Percentiles rank a stretch among this genome's conserved stretches.
phyloP scores from a whole-genome alignment of 495 filamentous ascomycete genomes.

The Neurospora sp. region DNA sequence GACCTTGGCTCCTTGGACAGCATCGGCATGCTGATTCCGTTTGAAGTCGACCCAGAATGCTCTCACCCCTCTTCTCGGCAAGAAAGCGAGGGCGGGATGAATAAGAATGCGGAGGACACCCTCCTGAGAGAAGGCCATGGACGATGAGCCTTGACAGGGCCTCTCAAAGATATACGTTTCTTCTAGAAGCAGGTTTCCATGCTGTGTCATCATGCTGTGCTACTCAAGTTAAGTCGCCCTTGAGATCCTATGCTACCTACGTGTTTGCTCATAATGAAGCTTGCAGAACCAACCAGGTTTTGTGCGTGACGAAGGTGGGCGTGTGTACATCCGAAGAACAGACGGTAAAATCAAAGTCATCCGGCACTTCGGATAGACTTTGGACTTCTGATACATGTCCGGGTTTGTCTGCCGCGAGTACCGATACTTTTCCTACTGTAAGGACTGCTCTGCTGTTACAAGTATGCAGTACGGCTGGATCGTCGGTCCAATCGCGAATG shows the following conservation, averaged over 20 bases:
- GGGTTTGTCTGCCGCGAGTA: background rate
- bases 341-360: background rate
- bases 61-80: background rate
- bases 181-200: background rate
- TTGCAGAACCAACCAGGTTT: background rate
- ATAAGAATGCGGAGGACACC: background rate
- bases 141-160: background rate
- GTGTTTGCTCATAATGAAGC: background rate
- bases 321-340: background rate
- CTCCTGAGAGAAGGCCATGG: background rate
- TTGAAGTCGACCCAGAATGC: background rate
- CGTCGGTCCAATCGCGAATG: background rate
- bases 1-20: background rate
- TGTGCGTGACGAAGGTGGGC: background rate
- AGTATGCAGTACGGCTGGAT: background rate
- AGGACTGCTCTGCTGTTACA: background rate
- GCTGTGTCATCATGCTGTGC: background rate
- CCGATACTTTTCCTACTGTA: background rate
- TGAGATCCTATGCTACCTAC: background rate
- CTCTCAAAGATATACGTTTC: background rate
- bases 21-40: background rate
- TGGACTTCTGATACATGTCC: background rate
- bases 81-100: background rate
- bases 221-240: background rate
- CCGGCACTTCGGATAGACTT: background rate